Percentiles rank a stretch among this genome's conserved stretches.
Conservation (phyloP, 805 yeast species). For the Ascoidea tarda region DNA sequence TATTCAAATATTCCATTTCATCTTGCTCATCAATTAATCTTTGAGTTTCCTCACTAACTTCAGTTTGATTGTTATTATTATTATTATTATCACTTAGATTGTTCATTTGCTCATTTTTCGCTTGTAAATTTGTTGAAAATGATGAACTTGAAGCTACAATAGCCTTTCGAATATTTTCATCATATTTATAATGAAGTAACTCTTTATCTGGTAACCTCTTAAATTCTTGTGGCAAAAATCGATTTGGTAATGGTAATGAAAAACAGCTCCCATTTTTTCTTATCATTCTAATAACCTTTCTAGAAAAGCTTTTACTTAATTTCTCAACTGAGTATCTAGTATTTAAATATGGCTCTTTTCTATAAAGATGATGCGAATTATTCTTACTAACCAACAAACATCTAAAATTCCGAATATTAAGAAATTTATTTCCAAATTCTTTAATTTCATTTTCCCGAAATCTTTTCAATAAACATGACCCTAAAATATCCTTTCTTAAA, state of each 20-base stretch:
- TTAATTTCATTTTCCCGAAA: conserved; percentile 42
- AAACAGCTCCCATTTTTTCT: conserved; percentile 29
- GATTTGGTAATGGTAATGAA: conserved; percentile 39
- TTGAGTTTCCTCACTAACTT: conserved; percentile 16
- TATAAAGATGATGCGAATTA: neutral
- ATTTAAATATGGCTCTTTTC: neutral
- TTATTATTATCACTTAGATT: conserved; percentile 11
- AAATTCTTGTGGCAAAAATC: conserved; percentile 76
- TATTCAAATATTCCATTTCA: neutral
- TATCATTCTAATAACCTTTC: conserved; percentile 19
- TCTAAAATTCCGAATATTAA: conserved; percentile 48
- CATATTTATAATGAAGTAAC: too few relatives aligned
- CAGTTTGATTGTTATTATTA: neutral
- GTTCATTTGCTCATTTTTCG: conserved; percentile 15
- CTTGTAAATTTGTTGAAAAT: neutral
- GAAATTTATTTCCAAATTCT: conserved; percentile 27
- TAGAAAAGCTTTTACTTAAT: conserved; percentile 25
- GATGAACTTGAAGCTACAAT: neutral
- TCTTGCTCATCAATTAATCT: neutral
- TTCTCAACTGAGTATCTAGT: conserved; percentile 51
- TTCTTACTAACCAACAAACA: conserved; percentile 38
- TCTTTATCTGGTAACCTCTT: conserved; percentile 21
- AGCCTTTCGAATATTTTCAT: neutral
- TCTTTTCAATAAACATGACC: conserved; percentile 19
- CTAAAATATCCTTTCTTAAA: conserved; percentile 16